Percentiles rank a stretch among this genome's conserved stretches.
phyloP scores from a whole-genome alignment of 2,329 filamentous ascomycete genomes.

The Davidsoniella virescens region DNA sequence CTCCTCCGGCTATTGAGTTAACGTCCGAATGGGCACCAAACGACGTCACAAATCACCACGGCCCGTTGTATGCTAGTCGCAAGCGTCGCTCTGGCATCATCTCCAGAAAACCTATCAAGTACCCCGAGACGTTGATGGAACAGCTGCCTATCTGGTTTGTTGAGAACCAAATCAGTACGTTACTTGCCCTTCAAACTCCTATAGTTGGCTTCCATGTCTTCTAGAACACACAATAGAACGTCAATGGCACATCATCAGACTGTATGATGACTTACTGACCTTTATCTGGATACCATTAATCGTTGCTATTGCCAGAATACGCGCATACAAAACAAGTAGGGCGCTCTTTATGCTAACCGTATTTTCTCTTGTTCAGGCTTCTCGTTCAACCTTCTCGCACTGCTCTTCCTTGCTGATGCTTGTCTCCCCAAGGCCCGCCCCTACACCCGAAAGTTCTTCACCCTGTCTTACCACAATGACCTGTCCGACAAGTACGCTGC shows the following conservation, averaged over 20 bases:
- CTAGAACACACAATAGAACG: too few relatives aligned
- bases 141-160: conserved; percentile 53
- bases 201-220: too few relatives aligned
- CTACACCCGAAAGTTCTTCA: conserved; percentile 77
- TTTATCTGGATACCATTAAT: background rate
- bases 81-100: conserved; percentile 13
- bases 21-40: conserved; percentile 13
- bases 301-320: too few relatives aligned
- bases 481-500: conserved; percentile 53
- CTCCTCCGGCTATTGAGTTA: conserved; percentile 9
- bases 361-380: conserved; percentile 35
- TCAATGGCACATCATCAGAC: too few relatives aligned
- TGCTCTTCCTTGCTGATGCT: conserved; percentile 67
- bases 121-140: conserved; percentile 21
- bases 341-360: conserved; percentile 16
- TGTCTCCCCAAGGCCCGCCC: conserved; percentile 65
- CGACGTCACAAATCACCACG: conserved; percentile 12
- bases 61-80: conserved; percentile 11
- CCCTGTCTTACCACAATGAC: conserved; percentile 66
- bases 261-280: too few relatives aligned
- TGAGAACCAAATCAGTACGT: conserved; percentile 64
- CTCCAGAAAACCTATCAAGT: conserved; percentile 12
- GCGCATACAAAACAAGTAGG: too few relatives aligned
- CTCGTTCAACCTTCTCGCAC: conserved; percentile 68
- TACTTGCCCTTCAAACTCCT: background rate